Evolutionary conservation across 768 basidiomycete species (phyloP), one percentile per base, ranked within the genome.

Genomic region (Phlebiopsis gigantea): DNA sequence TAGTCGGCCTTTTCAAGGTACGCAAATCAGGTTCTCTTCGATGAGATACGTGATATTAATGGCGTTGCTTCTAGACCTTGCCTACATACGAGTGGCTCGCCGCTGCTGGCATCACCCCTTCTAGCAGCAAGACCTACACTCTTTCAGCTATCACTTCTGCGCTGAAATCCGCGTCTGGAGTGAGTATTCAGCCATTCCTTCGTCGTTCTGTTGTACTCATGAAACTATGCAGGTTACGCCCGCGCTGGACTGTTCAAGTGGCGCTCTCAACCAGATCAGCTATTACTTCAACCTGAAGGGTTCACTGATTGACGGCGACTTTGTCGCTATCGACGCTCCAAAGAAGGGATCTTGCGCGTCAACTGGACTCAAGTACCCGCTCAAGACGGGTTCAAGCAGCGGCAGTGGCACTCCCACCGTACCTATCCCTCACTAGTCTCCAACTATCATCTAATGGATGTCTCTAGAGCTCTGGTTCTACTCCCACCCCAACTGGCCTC

Each of bases 1-100:
- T 81, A 1, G 85, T 87, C 57, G 72, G 65, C 1, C 68, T 87
- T 17, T 87, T 86, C 74, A 68, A 82, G 72, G 79, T 77, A 43
- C 6, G 62, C n/a, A 9, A 10, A 17, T 39, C 2, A 39, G 3
- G 28, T 21, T 3, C 10, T 10, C 15, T n/a, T n/a, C 28, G 2
- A 25, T 10, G 21, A 53, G 12, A 26, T 10, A 14, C 53, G n/a
- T 44, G 22, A 28, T 14, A 22, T 31, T 34, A 2, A 19, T 46
- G 22, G 44, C 29, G 4, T 3, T 4, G 28, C 15, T 22, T 22
- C 5, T 61, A 80, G 80, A 76, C 77, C 8, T 80, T 92, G 24
- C 87, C 89, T 0, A 91, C 91, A 2, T 90, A 83, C 68, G 75
- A 79, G 15, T 90, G 81, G 81, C 83, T 93, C 41, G 71, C 75